Conservation (phyloP, 176 grass and related monocot species). For the Oryza rufipogon region DNA sequence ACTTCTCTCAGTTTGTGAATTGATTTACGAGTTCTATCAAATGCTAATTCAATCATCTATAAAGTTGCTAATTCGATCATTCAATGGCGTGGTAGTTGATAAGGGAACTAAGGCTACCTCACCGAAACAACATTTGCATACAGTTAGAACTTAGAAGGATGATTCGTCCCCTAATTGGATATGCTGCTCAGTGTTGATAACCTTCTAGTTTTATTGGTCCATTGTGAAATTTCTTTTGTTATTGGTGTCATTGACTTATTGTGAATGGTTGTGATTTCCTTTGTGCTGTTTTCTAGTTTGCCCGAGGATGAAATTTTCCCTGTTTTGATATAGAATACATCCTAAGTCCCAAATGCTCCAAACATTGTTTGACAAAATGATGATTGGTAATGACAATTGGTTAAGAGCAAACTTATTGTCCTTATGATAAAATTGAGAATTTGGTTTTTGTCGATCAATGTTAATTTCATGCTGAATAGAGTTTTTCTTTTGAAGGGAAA, state of each 20-base stretch:
- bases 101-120: not conserved
- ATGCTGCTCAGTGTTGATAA: not conserved
- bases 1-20: slow-evolving; percentile 14
- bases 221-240: not conserved
- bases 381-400: not conserved
- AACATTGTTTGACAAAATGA: not conserved
- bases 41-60: not conserved
- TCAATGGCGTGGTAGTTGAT: not conserved
- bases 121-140: not conserved
- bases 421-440: not conserved
- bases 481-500: too few relatives aligned
- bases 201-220: not conserved
- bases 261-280: not conserved
- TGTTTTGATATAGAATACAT: not conserved
- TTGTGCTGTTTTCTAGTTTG: not conserved
- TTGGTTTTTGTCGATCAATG: not conserved
- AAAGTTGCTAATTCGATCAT: not conserved
- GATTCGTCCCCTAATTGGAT: not conserved
- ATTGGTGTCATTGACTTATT: not conserved
- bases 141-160: slow-evolving; percentile 5
- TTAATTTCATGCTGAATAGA: not conserved
- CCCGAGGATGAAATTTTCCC: slow-evolving; percentile 24
- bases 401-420: not conserved
- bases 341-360: not conserved
- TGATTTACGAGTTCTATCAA: not conserved